Evolutionary conservation across 352 stramenopile genomes (phyloP).

Genomic region (Phytopythium kandeliae): DNA sequence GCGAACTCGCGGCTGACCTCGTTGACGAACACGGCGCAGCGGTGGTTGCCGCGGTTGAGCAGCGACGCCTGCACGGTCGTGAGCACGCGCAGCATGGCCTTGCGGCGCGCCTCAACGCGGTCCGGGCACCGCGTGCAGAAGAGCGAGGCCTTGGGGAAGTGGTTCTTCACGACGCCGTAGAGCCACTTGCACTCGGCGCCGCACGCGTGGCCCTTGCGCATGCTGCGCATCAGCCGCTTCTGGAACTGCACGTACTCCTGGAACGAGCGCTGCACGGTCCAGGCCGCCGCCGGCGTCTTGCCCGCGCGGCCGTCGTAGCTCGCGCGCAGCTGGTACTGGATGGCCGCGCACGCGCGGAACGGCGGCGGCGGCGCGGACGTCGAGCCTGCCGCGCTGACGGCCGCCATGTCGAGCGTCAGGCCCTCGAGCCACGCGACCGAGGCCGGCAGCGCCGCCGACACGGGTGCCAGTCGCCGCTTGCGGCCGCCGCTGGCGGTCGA

Average conservation of each 20-base stretch:
- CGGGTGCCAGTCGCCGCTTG: no score
- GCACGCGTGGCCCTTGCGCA: constrained; percentile 20
- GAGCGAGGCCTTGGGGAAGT: constrained; percentile 25
- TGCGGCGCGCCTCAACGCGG: constrained; percentile 17
- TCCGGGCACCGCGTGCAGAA: constrained; percentile 16
- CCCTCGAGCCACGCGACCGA: constrained; percentile 29
- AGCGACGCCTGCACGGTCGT: constrained; percentile 19
- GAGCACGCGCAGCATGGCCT: constrained; percentile 21
- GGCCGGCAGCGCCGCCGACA: constrained; percentile 21
- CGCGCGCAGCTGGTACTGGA: no score
- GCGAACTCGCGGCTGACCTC: constrained; percentile 21
- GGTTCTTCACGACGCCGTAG: constrained; percentile 28
- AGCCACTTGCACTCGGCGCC: constrained; percentile 31
- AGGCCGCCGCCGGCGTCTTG: constrained; percentile 13
- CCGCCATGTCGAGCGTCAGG: constrained; percentile 23
- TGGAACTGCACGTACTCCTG: constrained; percentile 44
- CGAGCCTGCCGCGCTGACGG: constrained; percentile 4
- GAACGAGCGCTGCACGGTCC: constrained; percentile 24
- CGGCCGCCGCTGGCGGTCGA: no score
- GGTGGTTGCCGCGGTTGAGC: constrained; percentile 25
- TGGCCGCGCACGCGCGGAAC: no score
- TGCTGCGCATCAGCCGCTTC: constrained; percentile 14
- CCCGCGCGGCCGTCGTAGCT: constrained; percentile 1
- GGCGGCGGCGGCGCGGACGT: background rate
- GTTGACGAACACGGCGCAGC: constrained; percentile 20